Evolutionary conservation across 2,329 filamentous ascomycete genomes (phyloP), one percentile per base, ranked within the genome.

Genomic region (Colletotrichum orchidophilum): DNA sequence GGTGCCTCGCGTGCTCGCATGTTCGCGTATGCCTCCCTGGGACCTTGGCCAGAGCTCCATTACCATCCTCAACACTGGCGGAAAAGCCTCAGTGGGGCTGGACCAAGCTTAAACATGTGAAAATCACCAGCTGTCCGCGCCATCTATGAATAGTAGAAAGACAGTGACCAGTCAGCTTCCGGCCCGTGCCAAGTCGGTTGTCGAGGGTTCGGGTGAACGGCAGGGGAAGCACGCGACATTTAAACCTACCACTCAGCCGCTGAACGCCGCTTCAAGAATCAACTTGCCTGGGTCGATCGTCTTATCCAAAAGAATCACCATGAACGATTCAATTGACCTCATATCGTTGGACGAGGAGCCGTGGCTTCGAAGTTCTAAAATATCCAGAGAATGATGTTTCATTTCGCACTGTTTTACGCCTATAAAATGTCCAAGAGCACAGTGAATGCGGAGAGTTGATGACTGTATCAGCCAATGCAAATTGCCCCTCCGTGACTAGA

Each of bases 401-500:
- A 21, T 18, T 70, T 58, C 55, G 61, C 70, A 72, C 70, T 66
- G 70, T 66, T 60, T 3, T 5, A 21, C 13, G 49, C 49, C 1
- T 1, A 0, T n/a, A 52, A 52, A 2, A 26, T 24, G 21, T 5
- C 21, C 4, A 26, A 7, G 21, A n/a, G 12, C 26, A 66, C 67
- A 66, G 70, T 63, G 27, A 60, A 12, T 66, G 63, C 67, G 67
- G 59, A 63, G 61, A 21, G 3, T 3, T 2, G 7, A n/a, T 15
- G 49, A 73, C 67, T 52, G 67, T 71, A 60, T 55, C 26, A 9
- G 5, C 71, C 33, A 63, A 46, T 39, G 26, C 26, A 26, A 63
- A 39, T 69, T 69, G 69, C 69, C 69, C 69, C 64, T 71, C 68
- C 39, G 50, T 59, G 58, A 27, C 26, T 63, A 46, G 33, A 68